Evolutionary conservation across 148 eudicot species (phyloP).

Genomic region (Persicaria maculosa): DNA sequence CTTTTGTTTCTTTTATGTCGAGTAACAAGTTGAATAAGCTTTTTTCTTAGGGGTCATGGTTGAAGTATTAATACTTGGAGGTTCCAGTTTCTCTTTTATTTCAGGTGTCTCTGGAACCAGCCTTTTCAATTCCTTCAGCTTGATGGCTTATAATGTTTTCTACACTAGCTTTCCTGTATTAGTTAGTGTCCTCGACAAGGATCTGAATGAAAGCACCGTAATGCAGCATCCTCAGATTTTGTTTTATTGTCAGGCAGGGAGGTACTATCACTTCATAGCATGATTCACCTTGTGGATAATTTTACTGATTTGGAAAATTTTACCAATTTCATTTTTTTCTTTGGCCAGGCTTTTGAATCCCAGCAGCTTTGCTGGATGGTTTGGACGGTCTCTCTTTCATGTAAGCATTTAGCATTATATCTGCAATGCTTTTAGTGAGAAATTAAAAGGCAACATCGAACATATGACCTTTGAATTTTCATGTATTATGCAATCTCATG

Average conservation of each 20-base stretch:
- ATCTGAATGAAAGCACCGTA: constrained; percentile 85
- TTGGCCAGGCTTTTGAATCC: constrained; percentile 84
- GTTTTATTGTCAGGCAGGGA: constrained; percentile 95
- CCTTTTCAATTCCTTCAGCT: constrained; percentile 93
- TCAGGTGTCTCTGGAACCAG: constrained; percentile 99
- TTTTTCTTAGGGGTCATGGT: not conserved
- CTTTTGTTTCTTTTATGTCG: not conserved
- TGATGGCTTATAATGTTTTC: constrained; percentile 98
- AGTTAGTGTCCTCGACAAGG: constrained; percentile 89
- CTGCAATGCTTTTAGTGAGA: not conserved
- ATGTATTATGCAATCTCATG: not conserved
- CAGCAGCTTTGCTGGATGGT: constrained; percentile 99
- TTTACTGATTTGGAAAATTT: not conserved
- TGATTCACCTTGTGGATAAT: constrained; percentile 6
- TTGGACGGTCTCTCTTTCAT: constrained; percentile 91
- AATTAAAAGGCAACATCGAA: not conserved
- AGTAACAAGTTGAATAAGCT: not conserved
- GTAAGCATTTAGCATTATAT: constrained; percentile 43
- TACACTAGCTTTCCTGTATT: constrained; percentile 97
- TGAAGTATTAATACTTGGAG: not conserved
- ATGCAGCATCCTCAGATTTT: constrained; percentile 98
- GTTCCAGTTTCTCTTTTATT: constrained; percentile 78
- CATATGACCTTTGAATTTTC: not conserved
- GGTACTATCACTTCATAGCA: constrained; percentile 21
- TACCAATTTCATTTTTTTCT: not conserved